Conservation (phyloP, 1,284 basidiomycete species). For the Athelia sp. region DNA sequence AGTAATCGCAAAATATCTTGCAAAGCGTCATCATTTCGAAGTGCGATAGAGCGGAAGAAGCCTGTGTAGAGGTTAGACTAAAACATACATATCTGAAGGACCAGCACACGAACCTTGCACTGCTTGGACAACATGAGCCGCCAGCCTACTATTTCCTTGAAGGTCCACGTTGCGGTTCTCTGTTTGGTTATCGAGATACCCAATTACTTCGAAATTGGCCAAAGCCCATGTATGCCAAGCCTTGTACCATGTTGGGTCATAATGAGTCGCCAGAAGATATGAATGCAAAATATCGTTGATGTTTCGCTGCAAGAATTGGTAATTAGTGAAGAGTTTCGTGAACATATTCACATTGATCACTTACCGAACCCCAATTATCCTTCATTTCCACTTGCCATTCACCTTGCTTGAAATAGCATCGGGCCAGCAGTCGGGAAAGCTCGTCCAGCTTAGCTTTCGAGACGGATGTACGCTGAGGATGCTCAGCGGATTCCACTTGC, state of each 20-base stretch:
- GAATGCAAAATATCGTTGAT: conserved; percentile 81
- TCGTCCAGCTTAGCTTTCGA: conserved; percentile 68
- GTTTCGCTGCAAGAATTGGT: conserved; percentile 48
- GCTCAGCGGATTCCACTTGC: conserved; percentile 46
- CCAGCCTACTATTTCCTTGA: conserved; percentile 68
- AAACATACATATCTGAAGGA: not conserved
- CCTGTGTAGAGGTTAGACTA: conserved; percentile 38
- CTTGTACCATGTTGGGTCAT: conserved; percentile 95
- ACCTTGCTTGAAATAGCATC: conserved; percentile 96
- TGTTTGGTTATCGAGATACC: conserved; percentile 69
- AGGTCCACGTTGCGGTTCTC: conserved; percentile 61
- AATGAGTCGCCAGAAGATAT: conserved; percentile 87
- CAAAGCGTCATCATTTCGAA: conserved; percentile 87
- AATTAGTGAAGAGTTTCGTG: conserved; percentile 2
- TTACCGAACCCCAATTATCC: conserved; percentile 75
- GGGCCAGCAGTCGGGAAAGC: conserved; percentile 84
- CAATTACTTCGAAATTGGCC: conserved; percentile 93
- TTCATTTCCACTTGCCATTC: conserved; percentile 89
- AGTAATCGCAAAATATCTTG: conserved; percentile 94
- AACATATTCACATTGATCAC: conserved; percentile 19
- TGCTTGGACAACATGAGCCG: conserved; percentile 89
- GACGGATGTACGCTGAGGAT: conserved; percentile 40
- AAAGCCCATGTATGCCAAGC: conserved; percentile 99
- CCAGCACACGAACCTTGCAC: conserved; percentile 66
- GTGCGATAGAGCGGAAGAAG: conserved; percentile 93